These are phyloP conservation scores for Sclerospora graminicola DNA, from an alignment of 352 stramenopile genomes.

Conservation along the genomic window DNA sequence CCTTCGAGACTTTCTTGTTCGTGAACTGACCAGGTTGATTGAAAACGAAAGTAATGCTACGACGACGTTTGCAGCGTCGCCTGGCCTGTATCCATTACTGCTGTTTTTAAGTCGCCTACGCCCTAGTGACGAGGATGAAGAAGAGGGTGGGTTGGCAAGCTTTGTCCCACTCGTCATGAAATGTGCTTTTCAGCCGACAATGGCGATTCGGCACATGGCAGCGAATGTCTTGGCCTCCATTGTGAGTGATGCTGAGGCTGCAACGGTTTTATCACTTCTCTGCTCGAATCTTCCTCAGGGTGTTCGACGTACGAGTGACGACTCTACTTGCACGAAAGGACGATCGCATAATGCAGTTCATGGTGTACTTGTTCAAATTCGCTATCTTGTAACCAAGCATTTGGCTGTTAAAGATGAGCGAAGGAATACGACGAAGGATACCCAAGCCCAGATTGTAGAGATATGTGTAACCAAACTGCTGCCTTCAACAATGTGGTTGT, in stretches of 20 bases:
- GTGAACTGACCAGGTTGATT: conserved; percentile 38
- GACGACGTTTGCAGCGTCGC: conserved; percentile 22
- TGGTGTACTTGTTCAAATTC: conserved; percentile 50
- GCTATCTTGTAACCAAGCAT: conserved; percentile 35
- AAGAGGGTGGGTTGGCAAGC: conserved; percentile 14
- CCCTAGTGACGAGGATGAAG: conserved; percentile 45
- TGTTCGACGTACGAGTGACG: conserved; percentile 4
- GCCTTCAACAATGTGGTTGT: conserved; percentile 38
- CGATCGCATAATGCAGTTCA: conserved; percentile 58
- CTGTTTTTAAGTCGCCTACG: conserved; percentile 73
- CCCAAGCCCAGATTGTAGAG: conserved; percentile 17
- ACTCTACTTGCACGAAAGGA: background rate
- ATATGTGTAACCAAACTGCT: conserved; percentile 27
- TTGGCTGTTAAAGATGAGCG: conserved; percentile 7
- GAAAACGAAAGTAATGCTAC: conserved; percentile 8
- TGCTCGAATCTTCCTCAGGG: conserved; percentile 31
- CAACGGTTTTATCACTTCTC: conserved; percentile 27
- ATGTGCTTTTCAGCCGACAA: conserved; percentile 60
- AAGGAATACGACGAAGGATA: conserved; percentile 3
- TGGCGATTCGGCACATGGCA: conserved; percentile 72
- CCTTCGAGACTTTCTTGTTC: conserved; percentile 50
- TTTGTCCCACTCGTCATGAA: conserved; percentile 63
- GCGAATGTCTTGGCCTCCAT: conserved; percentile 68
- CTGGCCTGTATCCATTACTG: conserved; percentile 63
- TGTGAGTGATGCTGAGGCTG: conserved; percentile 40